These are phyloP conservation scores for Alternaria sp. DNA, from an alignment of 2,329 filamentous ascomycete genomes.

Conservation along the genomic window DNA sequence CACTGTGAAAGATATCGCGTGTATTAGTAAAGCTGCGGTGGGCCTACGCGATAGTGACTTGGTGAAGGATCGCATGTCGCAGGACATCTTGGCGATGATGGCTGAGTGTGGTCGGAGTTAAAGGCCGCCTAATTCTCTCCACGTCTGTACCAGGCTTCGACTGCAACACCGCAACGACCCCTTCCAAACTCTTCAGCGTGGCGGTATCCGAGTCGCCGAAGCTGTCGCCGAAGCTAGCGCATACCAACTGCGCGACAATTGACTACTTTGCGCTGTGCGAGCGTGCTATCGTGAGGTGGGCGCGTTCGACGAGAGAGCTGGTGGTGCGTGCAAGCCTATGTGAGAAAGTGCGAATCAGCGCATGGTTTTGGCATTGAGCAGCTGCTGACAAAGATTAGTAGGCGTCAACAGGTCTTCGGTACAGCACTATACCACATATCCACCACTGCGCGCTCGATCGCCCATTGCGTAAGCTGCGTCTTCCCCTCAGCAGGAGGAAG, in stretches of 20 bases:
- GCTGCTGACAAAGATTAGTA: slow-evolving; percentile 12
- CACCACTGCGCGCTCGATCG: neutral
- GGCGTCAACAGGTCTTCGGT: neutral
- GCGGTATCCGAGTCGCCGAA: slow-evolving; percentile 13
- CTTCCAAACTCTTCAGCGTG: neutral
- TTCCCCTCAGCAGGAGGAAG: neutral
- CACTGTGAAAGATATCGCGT: slow-evolving; percentile 23
- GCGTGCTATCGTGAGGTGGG: slow-evolving; percentile 12
- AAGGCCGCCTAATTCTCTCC: slow-evolving; percentile 27
- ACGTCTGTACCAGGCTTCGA: slow-evolving; percentile 9
- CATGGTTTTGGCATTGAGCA: neutral
- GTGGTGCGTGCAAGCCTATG: slow-evolving; percentile 6
- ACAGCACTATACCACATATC: neutral
- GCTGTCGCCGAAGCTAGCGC: slow-evolving; percentile 21
- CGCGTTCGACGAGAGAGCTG: slow-evolving; percentile 8
- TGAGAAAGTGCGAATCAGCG: slow-evolving; percentile 13
- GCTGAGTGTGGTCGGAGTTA: slow-evolving; percentile 28
- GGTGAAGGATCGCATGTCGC: slow-evolving; percentile 11
- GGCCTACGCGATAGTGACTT: slow-evolving; percentile 9
- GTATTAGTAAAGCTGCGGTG: slow-evolving; percentile 14
- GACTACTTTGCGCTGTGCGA: neutral
- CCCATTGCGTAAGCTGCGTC: slow-evolving; percentile 1
- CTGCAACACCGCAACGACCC: slow-evolving; percentile 9
- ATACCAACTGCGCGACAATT: slow-evolving; percentile 1
- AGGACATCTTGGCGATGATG: slow-evolving; percentile 18